Percentiles rank a stretch among this genome's conserved stretches.
These are phyloP conservation scores for Lolium rigidum DNA, from an alignment of 176 grass and related monocot genomes.

Conservation along the genomic window DNA sequence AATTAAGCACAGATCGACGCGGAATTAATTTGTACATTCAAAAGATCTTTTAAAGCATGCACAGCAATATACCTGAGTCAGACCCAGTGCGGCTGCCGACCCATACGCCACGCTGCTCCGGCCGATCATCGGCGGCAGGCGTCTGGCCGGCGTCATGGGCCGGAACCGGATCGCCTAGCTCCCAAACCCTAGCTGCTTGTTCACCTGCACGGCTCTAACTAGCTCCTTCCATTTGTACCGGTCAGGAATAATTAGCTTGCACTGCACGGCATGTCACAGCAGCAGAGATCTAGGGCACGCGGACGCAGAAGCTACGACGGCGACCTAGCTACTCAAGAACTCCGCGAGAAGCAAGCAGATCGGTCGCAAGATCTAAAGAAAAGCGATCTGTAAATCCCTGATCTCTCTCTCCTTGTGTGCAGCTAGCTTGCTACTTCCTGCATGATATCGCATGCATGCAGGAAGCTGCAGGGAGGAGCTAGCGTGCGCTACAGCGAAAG, in stretches of 20 bases:
- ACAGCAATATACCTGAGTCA: constrained; percentile 58
- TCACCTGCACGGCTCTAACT: neutral
- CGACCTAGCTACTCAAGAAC: constrained; percentile 6
- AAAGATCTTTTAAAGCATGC: neutral
- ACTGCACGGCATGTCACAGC: constrained; percentile 34
- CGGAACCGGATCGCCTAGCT: neutral
- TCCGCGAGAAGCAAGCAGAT: neutral
- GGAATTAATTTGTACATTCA: neutral
- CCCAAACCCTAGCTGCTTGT: constrained; percentile 60
- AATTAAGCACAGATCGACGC: neutral
- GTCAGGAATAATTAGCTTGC: constrained; percentile 29
- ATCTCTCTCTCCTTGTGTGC: neutral
- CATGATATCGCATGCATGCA: constrained; percentile 54
- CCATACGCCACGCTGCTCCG: constrained; percentile 55
- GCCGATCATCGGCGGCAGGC: constrained; percentile 73
- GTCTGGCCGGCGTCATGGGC: constrained; percentile 80
- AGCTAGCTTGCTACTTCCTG: neutral
- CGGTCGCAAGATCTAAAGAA: constrained; percentile 43
- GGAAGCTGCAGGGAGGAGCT: neutral
- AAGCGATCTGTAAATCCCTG: neutral
- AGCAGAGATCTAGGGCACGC: constrained; percentile 67
- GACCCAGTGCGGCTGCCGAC: constrained; percentile 71
- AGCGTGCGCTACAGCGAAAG: constrained; percentile 10
- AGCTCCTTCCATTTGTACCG: constrained; percentile 26
- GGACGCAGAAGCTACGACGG: neutral